phyloP scores from a whole-genome alignment of 2,329 filamentous ascomycete species.

The Furcasterigmium sp. region DNA sequence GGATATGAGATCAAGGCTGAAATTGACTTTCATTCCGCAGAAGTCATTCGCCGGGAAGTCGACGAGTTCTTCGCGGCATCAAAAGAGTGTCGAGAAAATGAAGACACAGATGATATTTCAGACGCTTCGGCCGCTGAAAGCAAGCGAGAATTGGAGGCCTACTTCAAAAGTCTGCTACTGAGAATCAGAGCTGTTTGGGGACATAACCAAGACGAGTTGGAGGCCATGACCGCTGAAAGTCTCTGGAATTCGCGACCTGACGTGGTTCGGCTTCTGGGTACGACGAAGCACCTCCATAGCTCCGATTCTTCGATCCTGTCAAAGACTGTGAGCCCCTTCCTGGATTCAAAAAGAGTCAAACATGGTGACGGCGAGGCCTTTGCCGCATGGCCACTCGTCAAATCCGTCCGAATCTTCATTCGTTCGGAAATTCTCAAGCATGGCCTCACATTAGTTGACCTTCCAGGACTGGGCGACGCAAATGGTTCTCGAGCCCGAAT shows the following conservation, averaged over 20 bases:
- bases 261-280: slow-evolving; percentile 2
- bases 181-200: slow-evolving; percentile 17
- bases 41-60: slow-evolving; percentile 11
- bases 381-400: slow-evolving; percentile 29
- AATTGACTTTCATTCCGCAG: slow-evolving; percentile 13
- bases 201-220: slow-evolving; percentile 5
- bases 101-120: no score
- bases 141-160: slow-evolving; percentile 1
- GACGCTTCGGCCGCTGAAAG: no score
- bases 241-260: slow-evolving; percentile 12
- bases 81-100: no score
- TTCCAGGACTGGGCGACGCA: slow-evolving; percentile 45
- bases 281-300: slow-evolving; percentile 1
- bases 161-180: no score
- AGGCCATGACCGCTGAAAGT: background rate
- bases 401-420: slow-evolving; percentile 33
- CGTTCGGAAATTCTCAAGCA: slow-evolving; percentile 38
- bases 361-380: slow-evolving; percentile 5
- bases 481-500: slow-evolving; percentile 18
- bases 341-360: slow-evolving; percentile 15
- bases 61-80: slow-evolving; percentile 12
- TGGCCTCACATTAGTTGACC: slow-evolving; percentile 43
- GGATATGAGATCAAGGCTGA: slow-evolving; percentile 14
- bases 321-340: slow-evolving; percentile 19
- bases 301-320: background rate